Conservation (phyloP, 768 basidiomycete genomes). For the Boletus reticuloceps region DNA sequence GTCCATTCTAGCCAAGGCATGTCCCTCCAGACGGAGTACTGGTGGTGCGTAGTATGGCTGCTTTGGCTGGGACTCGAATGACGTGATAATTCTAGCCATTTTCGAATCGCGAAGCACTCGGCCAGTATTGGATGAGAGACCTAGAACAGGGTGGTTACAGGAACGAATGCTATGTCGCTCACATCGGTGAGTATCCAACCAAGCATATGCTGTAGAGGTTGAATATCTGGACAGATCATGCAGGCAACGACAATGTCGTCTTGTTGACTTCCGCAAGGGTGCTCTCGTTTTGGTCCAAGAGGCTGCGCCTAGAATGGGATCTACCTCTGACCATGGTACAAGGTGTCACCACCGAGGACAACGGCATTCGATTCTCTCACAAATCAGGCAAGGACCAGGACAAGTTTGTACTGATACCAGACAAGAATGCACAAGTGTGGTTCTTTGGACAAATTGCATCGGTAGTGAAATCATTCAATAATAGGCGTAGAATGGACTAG, state of each 20-base stretch:
- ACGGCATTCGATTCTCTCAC: slow-evolving; percentile 84
- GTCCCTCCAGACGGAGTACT: slow-evolving; percentile 86
- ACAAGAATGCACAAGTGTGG: slow-evolving; percentile 74
- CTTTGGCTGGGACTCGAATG: not conserved
- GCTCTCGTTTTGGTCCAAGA: slow-evolving; percentile 82
- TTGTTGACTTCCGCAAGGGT: slow-evolving; percentile 78
- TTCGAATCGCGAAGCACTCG: slow-evolving; percentile 84
- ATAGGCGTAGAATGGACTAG: slow-evolving; percentile 67
- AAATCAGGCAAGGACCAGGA: slow-evolving; percentile 74
- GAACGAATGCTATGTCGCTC: slow-evolving; percentile 84
- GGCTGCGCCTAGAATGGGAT: slow-evolving; percentile 87
- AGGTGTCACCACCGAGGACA: slow-evolving; percentile 86
- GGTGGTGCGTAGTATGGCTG: slow-evolving; percentile 48
- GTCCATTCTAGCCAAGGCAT: slow-evolving; percentile 66
- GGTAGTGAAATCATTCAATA: slow-evolving; percentile 77
- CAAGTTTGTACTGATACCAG: slow-evolving; percentile 73
- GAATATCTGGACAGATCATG: slow-evolving; percentile 49
- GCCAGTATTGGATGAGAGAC: slow-evolving; percentile 97
- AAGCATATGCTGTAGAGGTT: slow-evolving; percentile 3
- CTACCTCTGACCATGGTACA: slow-evolving; percentile 83
- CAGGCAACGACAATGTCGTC: slow-evolving; percentile 77
- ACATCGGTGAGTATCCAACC: slow-evolving; percentile 63
- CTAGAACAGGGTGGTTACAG: slow-evolving; percentile 86
- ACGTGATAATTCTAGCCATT: slow-evolving; percentile 58
- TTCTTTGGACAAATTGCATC: slow-evolving; percentile 75